Conservation (phyloP, 495 filamentous ascomycete species). For the Trypethelium eluteriae region DNA sequence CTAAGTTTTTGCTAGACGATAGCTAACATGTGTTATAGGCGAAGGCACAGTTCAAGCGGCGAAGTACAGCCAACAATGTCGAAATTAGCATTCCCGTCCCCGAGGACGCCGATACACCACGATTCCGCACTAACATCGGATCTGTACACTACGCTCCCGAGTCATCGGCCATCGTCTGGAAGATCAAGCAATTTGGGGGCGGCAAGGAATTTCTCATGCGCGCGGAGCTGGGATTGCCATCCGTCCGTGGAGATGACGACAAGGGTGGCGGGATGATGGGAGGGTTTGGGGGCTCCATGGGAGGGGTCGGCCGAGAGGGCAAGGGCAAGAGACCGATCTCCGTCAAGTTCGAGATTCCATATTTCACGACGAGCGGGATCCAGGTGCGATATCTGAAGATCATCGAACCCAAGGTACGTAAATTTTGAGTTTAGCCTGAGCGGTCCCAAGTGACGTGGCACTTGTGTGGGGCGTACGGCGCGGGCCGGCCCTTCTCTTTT, state of each 20-base stretch:
- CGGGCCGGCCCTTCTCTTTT: slow-evolving; percentile 6
- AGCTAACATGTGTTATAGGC: slow-evolving; percentile 44
- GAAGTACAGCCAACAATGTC: slow-evolving; percentile 97
- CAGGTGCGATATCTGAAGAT: slow-evolving; percentile 99
- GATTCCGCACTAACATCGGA: slow-evolving; percentile 96
- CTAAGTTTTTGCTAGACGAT: background rate
- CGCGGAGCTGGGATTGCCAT: slow-evolving; percentile 90
- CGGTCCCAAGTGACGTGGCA: slow-evolving; percentile 6
- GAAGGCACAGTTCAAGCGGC: slow-evolving; percentile 94
- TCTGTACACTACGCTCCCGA: slow-evolving; percentile 98
- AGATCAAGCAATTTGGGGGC: slow-evolving; percentile 99
- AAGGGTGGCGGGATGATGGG: slow-evolving; percentile 93
- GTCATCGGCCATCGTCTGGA: slow-evolving; percentile 97
- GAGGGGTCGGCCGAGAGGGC: slow-evolving; percentile 48
- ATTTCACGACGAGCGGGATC: slow-evolving; percentile 97
- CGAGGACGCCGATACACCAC: slow-evolving; percentile 91
- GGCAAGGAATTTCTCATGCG: slow-evolving; percentile 99
- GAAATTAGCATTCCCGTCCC: slow-evolving; percentile 96
- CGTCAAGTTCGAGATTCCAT: slow-evolving; percentile 99
- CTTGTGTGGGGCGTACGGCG: background rate
- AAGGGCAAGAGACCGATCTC: slow-evolving; percentile 94
- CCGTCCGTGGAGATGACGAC: slow-evolving; percentile 93
- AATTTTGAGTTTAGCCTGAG: slow-evolving; percentile 12
- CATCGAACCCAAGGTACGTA: slow-evolving; percentile 92
- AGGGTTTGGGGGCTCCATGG: slow-evolving; percentile 94